Evolutionary conservation across 2,329 filamentous ascomycete genomes (phyloP).

Genomic region (Scytalidium sp.): DNA sequence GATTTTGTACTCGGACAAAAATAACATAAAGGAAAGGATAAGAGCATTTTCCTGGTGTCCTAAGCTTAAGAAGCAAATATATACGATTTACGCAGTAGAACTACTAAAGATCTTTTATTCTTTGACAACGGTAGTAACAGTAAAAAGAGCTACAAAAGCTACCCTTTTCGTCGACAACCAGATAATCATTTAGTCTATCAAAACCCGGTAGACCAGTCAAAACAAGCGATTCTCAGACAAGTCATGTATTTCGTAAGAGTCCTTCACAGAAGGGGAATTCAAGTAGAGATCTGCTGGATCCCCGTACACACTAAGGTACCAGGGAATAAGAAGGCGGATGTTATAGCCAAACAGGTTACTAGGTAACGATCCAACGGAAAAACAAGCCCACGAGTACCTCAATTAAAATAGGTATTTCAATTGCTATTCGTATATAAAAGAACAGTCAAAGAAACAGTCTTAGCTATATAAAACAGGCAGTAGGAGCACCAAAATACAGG

Average conservation of each 20-base stretch:
- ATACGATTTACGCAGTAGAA: background rate
- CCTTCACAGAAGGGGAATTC: background rate
- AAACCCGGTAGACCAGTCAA: background rate
- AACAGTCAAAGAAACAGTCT: too few species aligned
- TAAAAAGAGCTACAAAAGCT: too few species aligned
- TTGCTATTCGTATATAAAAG: too few species aligned
- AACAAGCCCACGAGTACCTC: background rate
- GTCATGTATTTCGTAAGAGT: slow-evolving; percentile 1
- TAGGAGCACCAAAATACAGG: too few species aligned
- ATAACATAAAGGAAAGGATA: too few species aligned
- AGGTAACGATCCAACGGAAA: slow-evolving; percentile 1
- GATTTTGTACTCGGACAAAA: too few species aligned
- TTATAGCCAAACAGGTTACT: slow-evolving; percentile 2
- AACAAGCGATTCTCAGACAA: slow-evolving; percentile 3
- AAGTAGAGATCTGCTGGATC: slow-evolving; percentile 2
- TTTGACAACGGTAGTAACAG: background rate
- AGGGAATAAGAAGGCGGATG: slow-evolving; percentile 3
- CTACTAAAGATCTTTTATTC: background rate
- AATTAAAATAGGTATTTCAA: slow-evolving; percentile 2
- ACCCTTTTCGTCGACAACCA: slow-evolving; percentile 3
- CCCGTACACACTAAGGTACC: slow-evolving; percentile 1
- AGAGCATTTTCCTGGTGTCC: too few species aligned
- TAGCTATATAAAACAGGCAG: too few species aligned
- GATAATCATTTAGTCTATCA: background rate
- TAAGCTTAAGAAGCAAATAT: too few species aligned